Percentiles rank a stretch among this genome's conserved stretches.
Evolutionary conservation across 176 grass and related monocot genomes (phyloP).

Genomic region (Elymus sibiricus): DNA sequence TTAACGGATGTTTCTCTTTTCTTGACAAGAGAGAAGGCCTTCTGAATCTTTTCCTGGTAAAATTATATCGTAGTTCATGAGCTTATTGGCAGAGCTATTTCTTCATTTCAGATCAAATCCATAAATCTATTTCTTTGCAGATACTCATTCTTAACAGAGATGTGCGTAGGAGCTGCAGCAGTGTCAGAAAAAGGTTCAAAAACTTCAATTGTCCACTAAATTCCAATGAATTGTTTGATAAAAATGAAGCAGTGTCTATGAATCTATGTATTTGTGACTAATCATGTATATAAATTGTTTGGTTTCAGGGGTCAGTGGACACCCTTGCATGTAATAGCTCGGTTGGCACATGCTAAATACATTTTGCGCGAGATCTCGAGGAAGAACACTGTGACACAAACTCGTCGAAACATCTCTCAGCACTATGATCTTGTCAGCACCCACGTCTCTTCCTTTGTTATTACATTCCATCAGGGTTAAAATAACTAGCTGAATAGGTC

Average conservation of each 20-base stretch:
- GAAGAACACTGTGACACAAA: background rate
- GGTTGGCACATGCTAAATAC: background rate
- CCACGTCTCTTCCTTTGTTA: too few species aligned
- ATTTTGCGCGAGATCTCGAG: background rate
- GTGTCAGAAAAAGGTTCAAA: conserved; percentile 24
- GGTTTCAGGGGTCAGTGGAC: background rate
- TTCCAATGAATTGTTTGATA: too few species aligned
- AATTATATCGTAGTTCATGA: background rate
- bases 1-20: conserved; percentile 74
- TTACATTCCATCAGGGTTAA: too few species aligned
- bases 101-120: too few species aligned
- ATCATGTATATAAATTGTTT: background rate
- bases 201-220: background rate
- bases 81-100: too few species aligned
- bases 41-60: background rate
- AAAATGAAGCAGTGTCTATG: too few species aligned
- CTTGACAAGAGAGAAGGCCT: conserved; percentile 46
- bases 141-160: conserved; percentile 80
- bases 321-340: background rate
- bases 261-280: too few species aligned
- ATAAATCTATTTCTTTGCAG: background rate
- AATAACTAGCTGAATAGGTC: too few species aligned
- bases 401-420: background rate
- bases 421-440: background rate
- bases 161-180: conserved; percentile 19